Conservation (phyloP, 495 filamentous ascomycete genomes). For the Evansstolkia leycettana region DNA sequence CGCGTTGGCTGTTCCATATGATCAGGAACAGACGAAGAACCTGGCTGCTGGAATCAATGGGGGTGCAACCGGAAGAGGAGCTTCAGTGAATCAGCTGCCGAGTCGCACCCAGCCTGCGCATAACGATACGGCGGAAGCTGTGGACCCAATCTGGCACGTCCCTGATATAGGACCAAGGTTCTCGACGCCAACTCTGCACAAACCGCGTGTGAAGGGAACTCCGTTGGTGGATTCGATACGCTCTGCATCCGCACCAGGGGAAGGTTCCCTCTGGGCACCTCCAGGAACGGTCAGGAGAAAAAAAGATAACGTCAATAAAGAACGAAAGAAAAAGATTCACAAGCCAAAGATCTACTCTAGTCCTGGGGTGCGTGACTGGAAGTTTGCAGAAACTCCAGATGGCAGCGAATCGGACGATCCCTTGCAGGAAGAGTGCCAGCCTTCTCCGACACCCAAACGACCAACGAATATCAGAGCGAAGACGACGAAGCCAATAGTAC, state of each 20-base stretch:
- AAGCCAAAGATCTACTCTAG: constrained; percentile 23
- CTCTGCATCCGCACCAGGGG: constrained; percentile 24
- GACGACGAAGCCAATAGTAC: constrained; percentile 2
- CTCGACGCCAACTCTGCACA: constrained; percentile 21
- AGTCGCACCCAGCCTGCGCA: constrained; percentile 5
- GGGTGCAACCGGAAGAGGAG: too few species aligned
- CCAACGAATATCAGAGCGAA: constrained; percentile 14
- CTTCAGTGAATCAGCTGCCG: background rate
- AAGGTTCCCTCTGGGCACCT: constrained; percentile 28
- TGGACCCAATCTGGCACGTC: constrained; percentile 25
- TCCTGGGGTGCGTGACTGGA: constrained; percentile 30
- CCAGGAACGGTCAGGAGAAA: constrained; percentile 11
- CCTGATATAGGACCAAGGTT: constrained; percentile 25
- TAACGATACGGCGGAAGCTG: constrained; percentile 1
- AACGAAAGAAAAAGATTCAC: constrained; percentile 10
- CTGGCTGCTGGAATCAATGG: too few species aligned
- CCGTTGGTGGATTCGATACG: constrained; percentile 7
- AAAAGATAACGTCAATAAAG: constrained; percentile 11
- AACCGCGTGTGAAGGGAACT: constrained; percentile 6
- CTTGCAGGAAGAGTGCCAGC: constrained; percentile 25
- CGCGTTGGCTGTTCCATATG: constrained; percentile 9
- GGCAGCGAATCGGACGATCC: constrained; percentile 36
- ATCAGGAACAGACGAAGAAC: background rate
- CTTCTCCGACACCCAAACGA: constrained; percentile 20
- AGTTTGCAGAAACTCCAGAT: constrained; percentile 25